phyloP scores from a whole-genome alignment of 2,329 filamentous ascomycete genomes.

The Neofusicoccum laricinum region DNA sequence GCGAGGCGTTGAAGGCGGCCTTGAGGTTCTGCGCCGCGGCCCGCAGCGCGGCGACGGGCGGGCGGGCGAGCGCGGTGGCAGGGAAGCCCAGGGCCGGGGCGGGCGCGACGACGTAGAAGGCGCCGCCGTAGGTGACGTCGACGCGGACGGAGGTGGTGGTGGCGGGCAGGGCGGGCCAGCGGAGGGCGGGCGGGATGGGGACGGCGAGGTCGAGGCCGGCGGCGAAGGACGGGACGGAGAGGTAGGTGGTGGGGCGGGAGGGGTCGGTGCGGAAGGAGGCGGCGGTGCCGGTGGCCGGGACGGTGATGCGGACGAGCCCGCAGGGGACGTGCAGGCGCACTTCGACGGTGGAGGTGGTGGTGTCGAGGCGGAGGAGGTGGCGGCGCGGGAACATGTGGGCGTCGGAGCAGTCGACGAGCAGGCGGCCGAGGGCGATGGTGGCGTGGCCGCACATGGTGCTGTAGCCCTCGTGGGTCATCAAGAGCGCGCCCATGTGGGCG shows the following conservation, averaged over 20 bases:
- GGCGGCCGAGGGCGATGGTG: slow-evolving; percentile 49
- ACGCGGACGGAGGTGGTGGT: slow-evolving; percentile 14
- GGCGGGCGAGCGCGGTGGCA: not conserved
- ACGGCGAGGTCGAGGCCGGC: slow-evolving; percentile 32
- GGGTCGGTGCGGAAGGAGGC: slow-evolving; percentile 33
- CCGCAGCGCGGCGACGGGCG: not conserved
- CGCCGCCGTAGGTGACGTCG: slow-evolving; percentile 44
- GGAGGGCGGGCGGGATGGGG: slow-evolving; percentile 25
- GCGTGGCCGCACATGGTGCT: slow-evolving; percentile 54
- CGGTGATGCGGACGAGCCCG: slow-evolving; percentile 41
- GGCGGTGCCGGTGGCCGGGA: slow-evolving; percentile 28
- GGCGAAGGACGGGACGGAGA: slow-evolving; percentile 44
- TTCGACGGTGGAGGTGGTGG: slow-evolving; percentile 25
- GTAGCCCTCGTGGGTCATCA: slow-evolving; percentile 48
- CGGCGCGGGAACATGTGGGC: slow-evolving; percentile 38
- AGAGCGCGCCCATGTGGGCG: slow-evolving; percentile 50
- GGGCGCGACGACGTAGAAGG: slow-evolving; percentile 42
- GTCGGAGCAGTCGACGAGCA: slow-evolving; percentile 30
- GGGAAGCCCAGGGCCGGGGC: slow-evolving; percentile 40
- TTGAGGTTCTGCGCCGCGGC: too few species aligned
- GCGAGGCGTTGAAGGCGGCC: slow-evolving; percentile 23
- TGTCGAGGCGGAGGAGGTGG: slow-evolving; percentile 23
- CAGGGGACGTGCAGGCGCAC: slow-evolving; percentile 46
- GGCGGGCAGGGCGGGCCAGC: slow-evolving; percentile 39
- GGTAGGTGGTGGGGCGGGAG: slow-evolving; percentile 38